Evolutionary conservation across 108 stramenopile genomes (phyloP).

Genomic region (Skeletonema marinoi): DNA sequence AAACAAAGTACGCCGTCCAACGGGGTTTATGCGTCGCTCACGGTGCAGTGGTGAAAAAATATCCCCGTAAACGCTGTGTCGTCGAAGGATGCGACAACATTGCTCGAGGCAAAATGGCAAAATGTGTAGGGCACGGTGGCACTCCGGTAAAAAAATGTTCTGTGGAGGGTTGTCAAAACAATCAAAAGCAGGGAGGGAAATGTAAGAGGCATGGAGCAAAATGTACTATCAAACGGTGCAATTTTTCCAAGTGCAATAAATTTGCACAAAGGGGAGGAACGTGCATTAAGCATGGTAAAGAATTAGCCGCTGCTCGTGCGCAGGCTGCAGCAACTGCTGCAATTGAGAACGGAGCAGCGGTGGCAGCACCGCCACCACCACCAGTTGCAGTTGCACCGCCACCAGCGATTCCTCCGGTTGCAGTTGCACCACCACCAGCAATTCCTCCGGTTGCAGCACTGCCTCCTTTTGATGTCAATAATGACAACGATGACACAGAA

Average conservation of each 20-base stretch:
- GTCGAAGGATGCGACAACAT: constrained; percentile 6
- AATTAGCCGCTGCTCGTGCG: not conserved
- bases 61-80: not conserved
- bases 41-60: not conserved
- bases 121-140: constrained; percentile 4
- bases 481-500: too few relatives aligned
- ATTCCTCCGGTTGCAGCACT: not conserved
- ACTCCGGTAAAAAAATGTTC: not conserved
- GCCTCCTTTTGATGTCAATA: too few relatives aligned
- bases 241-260: constrained; percentile 2
- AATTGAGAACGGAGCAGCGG: not conserved
- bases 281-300: not conserved
- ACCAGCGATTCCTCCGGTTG: not conserved
- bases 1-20: not conserved
- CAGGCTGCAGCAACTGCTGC: not conserved
- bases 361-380: not conserved
- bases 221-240: constrained; percentile 5
- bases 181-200: constrained; percentile 1
- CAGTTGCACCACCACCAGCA: not conserved
- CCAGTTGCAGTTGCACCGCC: not conserved
- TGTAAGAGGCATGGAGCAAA: constrained; percentile 15
- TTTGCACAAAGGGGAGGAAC: constrained; percentile 2
- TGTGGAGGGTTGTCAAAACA: constrained; percentile 9
- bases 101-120: not conserved
- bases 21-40: not conserved